phyloP scores from a whole-genome alignment of 176 grass and related monocot species.

The Hordeum marinum region DNA sequence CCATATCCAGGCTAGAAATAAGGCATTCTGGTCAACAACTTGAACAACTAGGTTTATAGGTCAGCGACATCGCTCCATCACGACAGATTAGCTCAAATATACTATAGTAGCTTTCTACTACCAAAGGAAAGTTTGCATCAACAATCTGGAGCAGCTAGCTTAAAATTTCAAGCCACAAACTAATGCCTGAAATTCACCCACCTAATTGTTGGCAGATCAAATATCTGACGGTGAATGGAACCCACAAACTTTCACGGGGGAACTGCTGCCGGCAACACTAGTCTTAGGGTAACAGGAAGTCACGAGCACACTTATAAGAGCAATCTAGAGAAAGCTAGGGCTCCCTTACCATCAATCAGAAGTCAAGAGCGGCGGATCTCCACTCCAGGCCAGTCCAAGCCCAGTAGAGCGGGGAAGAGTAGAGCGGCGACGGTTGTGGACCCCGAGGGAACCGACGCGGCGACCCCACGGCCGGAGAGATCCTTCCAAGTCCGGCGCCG shows the following conservation, averaged over 20 bases:
- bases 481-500: neutral
- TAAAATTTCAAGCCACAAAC: no score
- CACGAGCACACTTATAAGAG: neutral
- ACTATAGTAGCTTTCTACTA: no score
- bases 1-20: no score
- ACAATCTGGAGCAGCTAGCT: no score
- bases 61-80: no score
- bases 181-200: no score
- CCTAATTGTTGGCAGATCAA: no score
- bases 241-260: neutral
- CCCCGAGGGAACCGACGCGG: neutral
- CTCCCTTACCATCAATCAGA: slow-evolving; percentile 40
- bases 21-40: no score
- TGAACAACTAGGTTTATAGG: no score
- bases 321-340: slow-evolving; percentile 10
- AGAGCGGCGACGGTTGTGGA: neutral
- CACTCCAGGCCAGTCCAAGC: slow-evolving; percentile 26
- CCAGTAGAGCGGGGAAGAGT: neutral
- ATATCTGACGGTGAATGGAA: neutral
- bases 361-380: slow-evolving; percentile 23
- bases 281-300: neutral
- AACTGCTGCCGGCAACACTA: neutral
- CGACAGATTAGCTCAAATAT: no score
- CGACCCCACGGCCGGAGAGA: neutral
- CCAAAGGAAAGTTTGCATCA: no score